Evolutionary conservation across 371 early-diverging fungal species (phyloP).

Genomic region (Lichtheimia hyalospora): DNA sequence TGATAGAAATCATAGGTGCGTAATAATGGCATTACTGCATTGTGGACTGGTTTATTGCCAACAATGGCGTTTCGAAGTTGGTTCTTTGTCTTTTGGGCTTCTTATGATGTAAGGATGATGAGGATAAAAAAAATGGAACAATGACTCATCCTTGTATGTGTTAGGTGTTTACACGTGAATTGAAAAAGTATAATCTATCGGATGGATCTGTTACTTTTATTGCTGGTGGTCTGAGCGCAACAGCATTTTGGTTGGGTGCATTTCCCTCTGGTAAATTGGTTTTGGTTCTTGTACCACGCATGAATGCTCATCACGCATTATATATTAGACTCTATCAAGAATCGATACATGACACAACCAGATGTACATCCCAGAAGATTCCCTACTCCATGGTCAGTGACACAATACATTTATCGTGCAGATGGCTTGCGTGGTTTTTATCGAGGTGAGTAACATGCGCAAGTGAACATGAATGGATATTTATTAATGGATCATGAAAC

Average conservation of each 20-base stretch:
- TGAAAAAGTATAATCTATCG: slow-evolving; percentile 46
- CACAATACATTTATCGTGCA: slow-evolving; percentile 53
- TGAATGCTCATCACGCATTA: background rate
- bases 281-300: background rate
- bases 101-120: slow-evolving; percentile 64
- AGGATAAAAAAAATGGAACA: background rate
- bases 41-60: slow-evolving; percentile 84
- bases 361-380: slow-evolving; percentile 65
- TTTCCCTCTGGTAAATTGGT: slow-evolving; percentile 75
- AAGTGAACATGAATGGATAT: background rate
- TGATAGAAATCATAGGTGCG: slow-evolving; percentile 39
- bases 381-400: slow-evolving; percentile 58
- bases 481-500: background rate
- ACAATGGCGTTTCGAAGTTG: slow-evolving; percentile 84
- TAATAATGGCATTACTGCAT: slow-evolving; percentile 75
- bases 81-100: slow-evolving; percentile 90
- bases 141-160: background rate
- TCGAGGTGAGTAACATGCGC: slow-evolving; percentile 41
- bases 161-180: slow-evolving; percentile 48
- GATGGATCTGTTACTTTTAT: slow-evolving; percentile 75
- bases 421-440: slow-evolving; percentile 78
- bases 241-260: slow-evolving; percentile 84
- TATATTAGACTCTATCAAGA: slow-evolving; percentile 79
- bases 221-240: slow-evolving; percentile 90
- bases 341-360: slow-evolving; percentile 90